Conservation (phyloP, 2,329 filamentous ascomycete genomes). For the Pseudogymnoascus sp. region DNA sequence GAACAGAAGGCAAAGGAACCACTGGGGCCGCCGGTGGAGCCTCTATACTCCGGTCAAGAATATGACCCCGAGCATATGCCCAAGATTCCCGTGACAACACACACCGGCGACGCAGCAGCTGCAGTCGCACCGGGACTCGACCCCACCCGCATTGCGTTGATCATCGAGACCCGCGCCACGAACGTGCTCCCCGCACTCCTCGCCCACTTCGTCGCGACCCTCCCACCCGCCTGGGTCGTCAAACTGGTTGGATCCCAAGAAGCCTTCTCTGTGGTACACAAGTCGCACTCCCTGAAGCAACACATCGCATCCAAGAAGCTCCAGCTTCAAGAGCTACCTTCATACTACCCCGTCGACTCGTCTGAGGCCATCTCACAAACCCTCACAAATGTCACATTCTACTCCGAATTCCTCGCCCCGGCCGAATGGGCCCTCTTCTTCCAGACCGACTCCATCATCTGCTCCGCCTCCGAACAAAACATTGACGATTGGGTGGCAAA, state of each 20-base stretch:
- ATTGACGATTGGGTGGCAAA: conserved; percentile 21
- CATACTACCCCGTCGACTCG: conserved; percentile 11
- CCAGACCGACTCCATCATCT: conserved; percentile 24
- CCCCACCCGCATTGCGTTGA: conserved; percentile 11
- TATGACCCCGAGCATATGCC: conserved; percentile 6
- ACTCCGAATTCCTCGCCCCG: conserved; percentile 14
- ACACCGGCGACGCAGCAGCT: neutral
- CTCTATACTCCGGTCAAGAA: conserved; percentile 6
- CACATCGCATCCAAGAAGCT: conserved; percentile 21
- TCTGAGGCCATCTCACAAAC: conserved; percentile 20
- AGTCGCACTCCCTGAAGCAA: conserved; percentile 17
- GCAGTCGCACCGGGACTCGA: neutral
- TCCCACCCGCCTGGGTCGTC: conserved; percentile 15
- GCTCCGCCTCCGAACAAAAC: conserved; percentile 17
- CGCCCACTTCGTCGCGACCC: conserved; percentile 12
- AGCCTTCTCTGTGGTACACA: conserved; percentile 15
- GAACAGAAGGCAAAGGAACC: neutral
- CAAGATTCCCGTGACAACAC: conserved; percentile 2
- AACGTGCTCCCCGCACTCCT: conserved; percentile 13
- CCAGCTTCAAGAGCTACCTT: conserved; percentile 4
- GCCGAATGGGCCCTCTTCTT: conserved; percentile 23
- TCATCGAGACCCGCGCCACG: conserved; percentile 16
- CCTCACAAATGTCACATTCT: conserved; percentile 22
- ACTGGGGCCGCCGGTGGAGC: neutral
- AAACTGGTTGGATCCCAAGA: conserved; percentile 14